phyloP scores from a whole-genome alignment of 495 filamentous ascomycete species.

The Tuber aestivum region DNA sequence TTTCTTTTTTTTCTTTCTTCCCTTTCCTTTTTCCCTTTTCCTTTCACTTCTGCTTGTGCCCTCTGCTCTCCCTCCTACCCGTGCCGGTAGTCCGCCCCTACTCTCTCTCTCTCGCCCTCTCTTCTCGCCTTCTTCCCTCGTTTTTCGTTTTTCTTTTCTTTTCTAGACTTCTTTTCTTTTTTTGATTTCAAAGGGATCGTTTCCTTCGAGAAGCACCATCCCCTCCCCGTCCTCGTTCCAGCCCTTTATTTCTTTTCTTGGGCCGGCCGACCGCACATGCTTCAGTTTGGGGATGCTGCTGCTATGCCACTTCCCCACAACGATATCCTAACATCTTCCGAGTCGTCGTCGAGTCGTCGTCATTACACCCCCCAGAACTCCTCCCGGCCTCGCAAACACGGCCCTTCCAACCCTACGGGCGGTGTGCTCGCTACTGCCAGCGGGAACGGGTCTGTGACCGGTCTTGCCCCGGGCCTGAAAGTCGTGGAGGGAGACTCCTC shows the following conservation, averaged over 20 bases:
- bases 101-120: neutral
- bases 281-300: conserved; percentile 37
- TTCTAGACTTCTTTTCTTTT: conserved; percentile 26
- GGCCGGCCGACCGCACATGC: conserved; percentile 35
- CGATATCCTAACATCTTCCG: conserved; percentile 31
- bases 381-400: conserved; percentile 37
- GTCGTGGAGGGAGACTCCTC: conserved; percentile 13
- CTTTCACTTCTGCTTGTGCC: neutral
- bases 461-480: conserved; percentile 26
- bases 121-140: neutral
- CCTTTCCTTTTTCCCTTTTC: neutral
- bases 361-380: conserved; percentile 36
- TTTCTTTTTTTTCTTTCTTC: neutral
- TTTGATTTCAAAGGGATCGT: conserved; percentile 14
- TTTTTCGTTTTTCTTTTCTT: conserved; percentile 11
- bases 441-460: conserved; percentile 31
- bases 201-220: conserved; percentile 33
- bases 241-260: conserved; percentile 8
- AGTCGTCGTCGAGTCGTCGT: conserved; percentile 31
- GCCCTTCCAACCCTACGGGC: conserved; percentile 21
- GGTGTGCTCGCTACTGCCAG: conserved; percentile 20
- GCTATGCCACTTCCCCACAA: conserved; percentile 42
- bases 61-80: neutral
- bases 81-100: neutral
- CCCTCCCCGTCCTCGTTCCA: conserved; percentile 4